These are phyloP conservation scores for Suhomyces kilbournensis DNA, from an alignment of 805 yeast species.

Conservation along the genomic window DNA sequence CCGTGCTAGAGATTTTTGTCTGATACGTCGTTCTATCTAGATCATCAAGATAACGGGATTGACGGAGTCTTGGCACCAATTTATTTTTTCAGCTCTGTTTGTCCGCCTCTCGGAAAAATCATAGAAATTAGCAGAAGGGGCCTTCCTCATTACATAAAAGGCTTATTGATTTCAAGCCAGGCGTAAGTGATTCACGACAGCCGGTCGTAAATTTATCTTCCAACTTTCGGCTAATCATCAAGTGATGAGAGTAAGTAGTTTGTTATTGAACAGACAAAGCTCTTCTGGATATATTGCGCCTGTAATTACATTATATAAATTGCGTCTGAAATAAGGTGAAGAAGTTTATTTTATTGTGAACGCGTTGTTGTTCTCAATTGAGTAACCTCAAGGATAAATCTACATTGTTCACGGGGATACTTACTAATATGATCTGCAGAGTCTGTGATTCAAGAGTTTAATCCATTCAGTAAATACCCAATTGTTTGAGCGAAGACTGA, in stretches of 20 bases:
- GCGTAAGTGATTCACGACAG: not conserved
- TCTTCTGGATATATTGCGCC: too few relatives aligned
- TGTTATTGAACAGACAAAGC: too few relatives aligned
- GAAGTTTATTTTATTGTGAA: not conserved
- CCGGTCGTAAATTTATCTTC: too few relatives aligned
- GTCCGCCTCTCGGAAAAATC: not conserved
- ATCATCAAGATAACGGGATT: conserved; percentile 6
- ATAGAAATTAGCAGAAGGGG: too few relatives aligned
- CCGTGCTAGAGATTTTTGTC: not conserved
- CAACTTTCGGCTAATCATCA: not conserved
- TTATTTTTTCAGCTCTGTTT: not conserved
- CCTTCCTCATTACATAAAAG: not conserved
- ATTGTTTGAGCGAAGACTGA: too few relatives aligned
- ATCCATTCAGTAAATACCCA: too few relatives aligned
- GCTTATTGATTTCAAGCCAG: not conserved
- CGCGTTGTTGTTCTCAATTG: not conserved
- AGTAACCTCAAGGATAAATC: not conserved
- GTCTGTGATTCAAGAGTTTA: too few relatives aligned
- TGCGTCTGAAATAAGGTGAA: not conserved
- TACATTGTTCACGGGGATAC: too few relatives aligned
- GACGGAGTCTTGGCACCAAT: not conserved
- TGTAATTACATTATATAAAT: not conserved
- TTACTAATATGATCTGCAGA: too few relatives aligned
- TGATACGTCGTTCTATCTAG: conserved; percentile 4
- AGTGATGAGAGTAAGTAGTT: not conserved